phyloP scores from a whole-genome alignment of 2,329 filamentous ascomycete genomes.

The Decorospora gaudefroyi region DNA sequence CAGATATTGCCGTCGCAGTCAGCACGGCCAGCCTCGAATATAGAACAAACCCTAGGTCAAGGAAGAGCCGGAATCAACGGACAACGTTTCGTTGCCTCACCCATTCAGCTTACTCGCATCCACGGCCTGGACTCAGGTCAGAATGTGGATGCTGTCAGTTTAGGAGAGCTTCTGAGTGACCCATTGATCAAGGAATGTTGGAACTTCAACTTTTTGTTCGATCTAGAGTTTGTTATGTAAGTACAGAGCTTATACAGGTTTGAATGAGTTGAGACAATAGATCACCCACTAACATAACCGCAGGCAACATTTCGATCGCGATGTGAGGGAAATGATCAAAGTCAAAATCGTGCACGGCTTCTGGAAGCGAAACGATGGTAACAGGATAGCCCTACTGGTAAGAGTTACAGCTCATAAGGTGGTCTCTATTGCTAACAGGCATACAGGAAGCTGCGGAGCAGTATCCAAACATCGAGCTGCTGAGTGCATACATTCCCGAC shows the following conservation, averaged over 20 bases:
- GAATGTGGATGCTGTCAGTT: conserved; percentile 68
- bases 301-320: conserved; percentile 60
- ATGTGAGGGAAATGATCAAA: conserved; percentile 57
- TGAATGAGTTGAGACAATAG: too few species aligned
- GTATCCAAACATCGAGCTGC: conserved; percentile 70
- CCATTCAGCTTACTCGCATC: conserved; percentile 73
- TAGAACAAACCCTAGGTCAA: background rate
- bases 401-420: conserved; percentile 22
- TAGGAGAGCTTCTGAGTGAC: conserved; percentile 72
- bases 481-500: conserved; percentile 78
- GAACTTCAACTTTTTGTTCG: conserved; percentile 71
- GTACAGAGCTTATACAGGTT: too few species aligned
- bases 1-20: conserved; percentile 7
- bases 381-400: conserved; percentile 63
- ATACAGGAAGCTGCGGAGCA: conserved; percentile 63
- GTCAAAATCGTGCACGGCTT: conserved; percentile 67
- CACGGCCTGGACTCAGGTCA: conserved; percentile 61
- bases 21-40: background rate
- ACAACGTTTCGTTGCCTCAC: conserved; percentile 57
- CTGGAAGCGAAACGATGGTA: conserved; percentile 69
- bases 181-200: conserved; percentile 73
- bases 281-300: conserved; percentile 13
- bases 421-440: conserved; percentile 7
- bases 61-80: background rate
- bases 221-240: conserved; percentile 65